These are phyloP conservation scores for Ceratocystis diversiconidia DNA, from an alignment of 2,329 filamentous ascomycete genomes.

Conservation along the genomic window DNA sequence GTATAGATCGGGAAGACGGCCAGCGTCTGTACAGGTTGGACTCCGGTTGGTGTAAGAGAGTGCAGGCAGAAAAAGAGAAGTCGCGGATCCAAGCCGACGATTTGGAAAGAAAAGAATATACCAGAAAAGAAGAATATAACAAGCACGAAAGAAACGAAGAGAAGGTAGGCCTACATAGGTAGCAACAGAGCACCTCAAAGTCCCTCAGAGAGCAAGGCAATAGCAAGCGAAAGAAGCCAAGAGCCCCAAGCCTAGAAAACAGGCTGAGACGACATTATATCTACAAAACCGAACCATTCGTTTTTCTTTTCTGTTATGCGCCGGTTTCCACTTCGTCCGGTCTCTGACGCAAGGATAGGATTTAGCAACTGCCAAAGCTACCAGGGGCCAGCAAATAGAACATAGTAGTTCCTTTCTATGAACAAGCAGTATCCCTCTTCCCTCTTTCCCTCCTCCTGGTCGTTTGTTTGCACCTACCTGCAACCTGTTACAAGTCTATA, in stretches of 20 bases:
- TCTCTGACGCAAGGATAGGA: conserved; percentile 1
- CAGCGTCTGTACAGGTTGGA: conserved; percentile 3
- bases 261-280: neutral
- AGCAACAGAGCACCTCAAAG: neutral
- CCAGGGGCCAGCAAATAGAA: neutral
- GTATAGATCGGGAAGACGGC: conserved; percentile 6
- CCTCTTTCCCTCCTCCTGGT: neutral
- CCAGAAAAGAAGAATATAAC: neutral
- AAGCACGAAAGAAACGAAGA: neutral
- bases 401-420: neutral
- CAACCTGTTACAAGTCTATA: neutral
- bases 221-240: too few species aligned
- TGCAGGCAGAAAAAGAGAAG: neutral
- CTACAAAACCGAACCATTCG: neutral
- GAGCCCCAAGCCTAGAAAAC: neutral
- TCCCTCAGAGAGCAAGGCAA: neutral
- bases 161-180: neutral
- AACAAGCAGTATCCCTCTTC: neutral
- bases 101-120: conserved; percentile 3
- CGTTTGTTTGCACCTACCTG: neutral
- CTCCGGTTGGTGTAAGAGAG: neutral
- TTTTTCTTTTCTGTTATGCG: neutral
- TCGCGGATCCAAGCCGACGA: conserved; percentile 8
- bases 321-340: neutral
- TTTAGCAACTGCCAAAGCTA: neutral